These are phyloP conservation scores for Cladophialophora carrionii DNA, from an alignment of 2,329 filamentous ascomycete species.

Conservation along the genomic window DNA sequence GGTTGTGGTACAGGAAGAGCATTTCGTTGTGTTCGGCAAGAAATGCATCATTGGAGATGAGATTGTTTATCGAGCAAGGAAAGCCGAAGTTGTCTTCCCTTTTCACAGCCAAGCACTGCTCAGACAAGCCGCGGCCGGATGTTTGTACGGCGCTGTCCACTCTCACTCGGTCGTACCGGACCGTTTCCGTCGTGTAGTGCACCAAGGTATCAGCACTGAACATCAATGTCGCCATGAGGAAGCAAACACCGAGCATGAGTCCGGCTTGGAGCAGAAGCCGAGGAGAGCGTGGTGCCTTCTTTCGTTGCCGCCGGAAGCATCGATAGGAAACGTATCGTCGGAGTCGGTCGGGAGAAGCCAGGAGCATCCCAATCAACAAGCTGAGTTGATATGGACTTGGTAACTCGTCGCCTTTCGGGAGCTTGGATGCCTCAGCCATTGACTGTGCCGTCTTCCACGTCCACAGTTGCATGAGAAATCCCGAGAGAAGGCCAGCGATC, in stretches of 20 bases:
- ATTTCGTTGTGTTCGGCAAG: slow-evolving; percentile 18
- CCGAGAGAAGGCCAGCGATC: slow-evolving; percentile 19
- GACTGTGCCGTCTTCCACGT: slow-evolving; percentile 22
- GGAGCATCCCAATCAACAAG: slow-evolving; percentile 19
- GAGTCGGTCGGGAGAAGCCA: slow-evolving; percentile 19
- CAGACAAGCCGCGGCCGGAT: slow-evolving; percentile 16
- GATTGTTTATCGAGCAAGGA: slow-evolving; percentile 22
- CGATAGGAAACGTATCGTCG: slow-evolving; percentile 23
- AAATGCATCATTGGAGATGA: slow-evolving; percentile 6
- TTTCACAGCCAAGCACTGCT: slow-evolving; percentile 12
- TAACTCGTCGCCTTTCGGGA: not conserved
- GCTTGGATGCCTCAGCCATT: slow-evolving; percentile 4
- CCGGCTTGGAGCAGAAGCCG: slow-evolving; percentile 14
- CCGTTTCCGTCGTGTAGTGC: slow-evolving; percentile 23
- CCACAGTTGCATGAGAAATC: slow-evolving; percentile 25
- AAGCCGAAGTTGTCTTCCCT: slow-evolving; percentile 18
- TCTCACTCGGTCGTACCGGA: slow-evolving; percentile 12
- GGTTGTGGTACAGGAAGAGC: slow-evolving; percentile 21
- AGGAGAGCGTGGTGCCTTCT: slow-evolving; percentile 9
- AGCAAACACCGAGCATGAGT: slow-evolving; percentile 11
- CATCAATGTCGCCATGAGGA: slow-evolving; percentile 8
- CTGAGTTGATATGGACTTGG: slow-evolving; percentile 25
- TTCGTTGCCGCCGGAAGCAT: slow-evolving; percentile 16
- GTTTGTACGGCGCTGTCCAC: slow-evolving; percentile 1
- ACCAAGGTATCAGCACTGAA: slow-evolving; percentile 20